phyloP scores from a whole-genome alignment of 2,329 filamentous ascomycete species.

The Ophiosphaerella korrae region DNA sequence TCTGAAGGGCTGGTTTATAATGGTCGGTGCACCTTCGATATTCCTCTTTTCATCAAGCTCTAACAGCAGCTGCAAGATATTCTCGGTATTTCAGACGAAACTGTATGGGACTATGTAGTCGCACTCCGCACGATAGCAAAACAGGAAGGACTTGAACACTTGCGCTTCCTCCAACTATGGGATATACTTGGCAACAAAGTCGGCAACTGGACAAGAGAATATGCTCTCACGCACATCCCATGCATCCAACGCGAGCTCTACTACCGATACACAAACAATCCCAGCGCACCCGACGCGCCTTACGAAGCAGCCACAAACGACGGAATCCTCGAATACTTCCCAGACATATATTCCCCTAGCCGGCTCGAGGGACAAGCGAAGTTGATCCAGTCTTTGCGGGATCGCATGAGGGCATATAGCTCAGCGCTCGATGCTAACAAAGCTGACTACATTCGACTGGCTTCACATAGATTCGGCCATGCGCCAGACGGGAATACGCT shows the following conservation, averaged over 20 bases:
- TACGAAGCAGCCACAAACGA: too few species aligned
- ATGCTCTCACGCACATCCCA: neutral
- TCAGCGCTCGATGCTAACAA: neutral
- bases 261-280: too few species aligned
- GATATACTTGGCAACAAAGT: conserved; percentile 13
- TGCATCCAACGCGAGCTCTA: too few species aligned
- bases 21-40: conserved; percentile 16
- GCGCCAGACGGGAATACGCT: neutral
- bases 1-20: conserved; percentile 52
- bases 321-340: too few species aligned
- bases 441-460: neutral
- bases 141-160: conserved; percentile 10
- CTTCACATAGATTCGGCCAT: neutral
- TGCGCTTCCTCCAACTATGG: conserved; percentile 20
- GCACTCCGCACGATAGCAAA: conserved; percentile 14
- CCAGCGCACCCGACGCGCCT: too few species aligned
- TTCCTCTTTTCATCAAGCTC: neutral
- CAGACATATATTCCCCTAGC: too few species aligned
- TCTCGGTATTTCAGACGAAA: conserved; percentile 48
- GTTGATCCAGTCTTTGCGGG: neutral
- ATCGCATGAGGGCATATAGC: neutral
- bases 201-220: conserved; percentile 15
- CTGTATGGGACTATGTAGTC: conserved; percentile 47
- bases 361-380: too few species aligned
- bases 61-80: conserved; percentile 36